phyloP scores from a whole-genome alignment of 805 yeast genomes.

The Saccharomycopsis schoenii region DNA sequence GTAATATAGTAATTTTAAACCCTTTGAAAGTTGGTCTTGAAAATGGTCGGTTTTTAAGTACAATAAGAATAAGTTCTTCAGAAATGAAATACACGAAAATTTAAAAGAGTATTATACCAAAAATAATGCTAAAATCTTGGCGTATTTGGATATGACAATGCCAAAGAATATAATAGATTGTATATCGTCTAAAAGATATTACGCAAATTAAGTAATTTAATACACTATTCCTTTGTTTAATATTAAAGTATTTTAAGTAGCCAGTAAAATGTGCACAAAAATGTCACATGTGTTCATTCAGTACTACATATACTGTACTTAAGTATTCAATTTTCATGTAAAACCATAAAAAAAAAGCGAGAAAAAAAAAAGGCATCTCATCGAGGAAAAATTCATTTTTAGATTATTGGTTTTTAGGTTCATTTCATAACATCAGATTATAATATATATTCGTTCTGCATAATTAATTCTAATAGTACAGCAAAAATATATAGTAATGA shows the following conservation, averaged over 20 bases:
- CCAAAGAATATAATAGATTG: neutral
- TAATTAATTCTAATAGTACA: too few relatives aligned
- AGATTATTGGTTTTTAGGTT: neutral
- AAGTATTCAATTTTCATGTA: neutral
- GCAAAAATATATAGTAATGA: neutral
- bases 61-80: slow-evolving; percentile 11
- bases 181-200: slow-evolving; percentile 1
- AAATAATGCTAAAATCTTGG: neutral
- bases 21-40: neutral
- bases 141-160: neutral
- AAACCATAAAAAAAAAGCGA: neutral
- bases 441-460: neutral
- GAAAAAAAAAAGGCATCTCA: neutral
- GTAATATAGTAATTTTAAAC: slow-evolving; percentile 3
- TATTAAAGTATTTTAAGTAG: too few relatives aligned
- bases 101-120: slow-evolving; percentile 1
- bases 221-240: too few relatives aligned
- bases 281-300: too few relatives aligned
- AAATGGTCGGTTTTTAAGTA: slow-evolving; percentile 6
- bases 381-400: neutral
- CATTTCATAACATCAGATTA: too few relatives aligned
- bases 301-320: too few relatives aligned
- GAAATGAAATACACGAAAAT: slow-evolving; percentile 13
- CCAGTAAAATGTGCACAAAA: neutral
- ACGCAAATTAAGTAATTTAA: neutral